Percentiles rank a stretch among this genome's conserved stretches.
These are phyloP conservation scores for Trametes hirsuta DNA, from an alignment of 1,284 basidiomycete genomes.

Conservation along the genomic window DNA sequence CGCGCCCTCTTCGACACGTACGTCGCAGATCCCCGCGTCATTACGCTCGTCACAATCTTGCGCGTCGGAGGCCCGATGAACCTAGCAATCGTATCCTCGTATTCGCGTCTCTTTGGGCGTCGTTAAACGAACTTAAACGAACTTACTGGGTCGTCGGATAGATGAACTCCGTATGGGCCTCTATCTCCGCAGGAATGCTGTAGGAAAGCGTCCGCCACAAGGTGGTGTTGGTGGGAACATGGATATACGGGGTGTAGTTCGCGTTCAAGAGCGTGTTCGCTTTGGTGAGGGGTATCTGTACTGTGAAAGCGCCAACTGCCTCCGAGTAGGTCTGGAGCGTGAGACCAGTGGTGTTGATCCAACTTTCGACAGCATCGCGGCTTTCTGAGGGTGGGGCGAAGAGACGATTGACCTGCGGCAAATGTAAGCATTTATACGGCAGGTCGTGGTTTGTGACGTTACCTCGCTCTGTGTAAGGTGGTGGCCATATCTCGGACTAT, in stretches of 20 bases:
- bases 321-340: no score
- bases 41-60: not conserved
- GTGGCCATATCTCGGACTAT: no score
- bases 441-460: no score
- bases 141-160: constrained; percentile 38
- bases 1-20: not conserved
- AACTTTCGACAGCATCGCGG: no score
- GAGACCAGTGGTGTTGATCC: no score
- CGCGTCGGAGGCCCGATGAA: constrained; percentile 8
- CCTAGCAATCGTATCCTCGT: not conserved
- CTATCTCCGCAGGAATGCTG: constrained; percentile 37
- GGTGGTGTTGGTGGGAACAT: constrained; percentile 33
- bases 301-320: no score
- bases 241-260: constrained; percentile 38
- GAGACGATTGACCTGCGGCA: no score
- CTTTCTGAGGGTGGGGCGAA: no score
- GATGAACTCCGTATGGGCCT: constrained; percentile 37
- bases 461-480: no score
- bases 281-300: constrained; percentile 38
- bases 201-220: constrained; percentile 39
- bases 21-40: no score
- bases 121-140: not conserved
- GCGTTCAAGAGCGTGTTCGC: constrained; percentile 40
- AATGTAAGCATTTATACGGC: no score
- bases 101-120: no score